phyloP scores from a whole-genome alignment of 352 stramenopile genomes.

The Pythium oligandrum region DNA sequence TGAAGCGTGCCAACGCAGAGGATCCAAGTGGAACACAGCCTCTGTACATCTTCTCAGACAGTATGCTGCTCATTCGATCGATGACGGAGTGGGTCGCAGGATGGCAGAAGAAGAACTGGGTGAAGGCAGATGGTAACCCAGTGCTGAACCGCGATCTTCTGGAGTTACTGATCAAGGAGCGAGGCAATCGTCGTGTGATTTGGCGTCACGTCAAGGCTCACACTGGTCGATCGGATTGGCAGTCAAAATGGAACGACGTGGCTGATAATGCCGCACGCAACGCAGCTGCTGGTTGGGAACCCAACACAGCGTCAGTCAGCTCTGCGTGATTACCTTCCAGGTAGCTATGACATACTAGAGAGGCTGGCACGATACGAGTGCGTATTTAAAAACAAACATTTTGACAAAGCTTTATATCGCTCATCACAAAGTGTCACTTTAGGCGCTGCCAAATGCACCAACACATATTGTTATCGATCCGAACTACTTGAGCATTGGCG shows the following conservation, averaged over 20 bases:
- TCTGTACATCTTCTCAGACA: slow-evolving; percentile 77
- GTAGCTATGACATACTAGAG: no score
- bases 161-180: slow-evolving; percentile 40
- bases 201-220: slow-evolving; percentile 26
- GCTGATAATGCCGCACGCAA: slow-evolving; percentile 45
- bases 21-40: slow-evolving; percentile 22
- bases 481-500: no score
- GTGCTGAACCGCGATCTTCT: slow-evolving; percentile 71
- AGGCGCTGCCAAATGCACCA: no score
- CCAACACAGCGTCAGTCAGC: not conserved
- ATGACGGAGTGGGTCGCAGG: slow-evolving; percentile 71
- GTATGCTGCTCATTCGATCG: slow-evolving; percentile 72
- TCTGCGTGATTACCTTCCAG: no score
- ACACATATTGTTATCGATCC: no score
- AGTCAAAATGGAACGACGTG: slow-evolving; percentile 73
- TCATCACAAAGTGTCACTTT: no score
- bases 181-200: slow-evolving; percentile 38
- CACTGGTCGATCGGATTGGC: slow-evolving; percentile 10
- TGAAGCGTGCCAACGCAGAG: slow-evolving; percentile 64
- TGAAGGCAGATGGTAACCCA: slow-evolving; percentile 41
- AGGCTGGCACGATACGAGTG: no score
- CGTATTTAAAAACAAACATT: no score
- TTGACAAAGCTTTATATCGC: no score
- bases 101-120: slow-evolving; percentile 62
- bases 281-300: slow-evolving; percentile 21